Base-by-base conservation (phyloP, 164 flowering plant species). In the Tetracentron sinense region DNA sequence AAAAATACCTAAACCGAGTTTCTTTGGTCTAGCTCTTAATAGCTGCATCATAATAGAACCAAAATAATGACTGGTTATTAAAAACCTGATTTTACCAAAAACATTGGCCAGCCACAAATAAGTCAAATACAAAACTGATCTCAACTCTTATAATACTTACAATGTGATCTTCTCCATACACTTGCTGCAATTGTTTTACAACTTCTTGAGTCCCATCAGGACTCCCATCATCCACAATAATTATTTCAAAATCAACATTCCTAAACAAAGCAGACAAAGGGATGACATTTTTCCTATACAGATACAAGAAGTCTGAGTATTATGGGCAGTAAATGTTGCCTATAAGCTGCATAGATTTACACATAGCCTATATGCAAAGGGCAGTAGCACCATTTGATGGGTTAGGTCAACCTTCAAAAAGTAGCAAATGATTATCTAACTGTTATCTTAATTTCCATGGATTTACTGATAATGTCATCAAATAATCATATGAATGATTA, bases 121-220 rank as follows among this genome's bases (percentile, higher is more conserved):
- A 60, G 29, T 60, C 12, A 38, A 53, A 49, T 31, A 7, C 26
- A 55, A 15, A 35, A 54, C 28, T 53, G 47, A 48, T 1, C 14
- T 26, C 19, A 29, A 56, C 28, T 28, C 23, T 12, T 11, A 38
- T 11, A 31, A 46, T 30, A 76, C 97, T 73, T 75, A 95, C 99
- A 58, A 95, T 83, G 44, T 81, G 87, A 70, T 95, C 96, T 68
- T 92, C 97, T 2, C 97, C 97, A 69, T 95, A 95, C 15, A 89
- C 75, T 66, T 75, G 67, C 73, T 89, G 96, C 77, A 92, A 68
- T 69, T 92, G 96, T 68, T 78, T 86, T 35, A 87, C 89, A 70
- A 90, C 69, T 51, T 90, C 92, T 63, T 88, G 96, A 64, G 96
- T 92, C 28, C 86, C 90, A 71, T 80, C 90, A 17, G 93, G 93